Base-by-base conservation (phyloP, 805 yeast genomes). In the Komagataella populi region DNA sequence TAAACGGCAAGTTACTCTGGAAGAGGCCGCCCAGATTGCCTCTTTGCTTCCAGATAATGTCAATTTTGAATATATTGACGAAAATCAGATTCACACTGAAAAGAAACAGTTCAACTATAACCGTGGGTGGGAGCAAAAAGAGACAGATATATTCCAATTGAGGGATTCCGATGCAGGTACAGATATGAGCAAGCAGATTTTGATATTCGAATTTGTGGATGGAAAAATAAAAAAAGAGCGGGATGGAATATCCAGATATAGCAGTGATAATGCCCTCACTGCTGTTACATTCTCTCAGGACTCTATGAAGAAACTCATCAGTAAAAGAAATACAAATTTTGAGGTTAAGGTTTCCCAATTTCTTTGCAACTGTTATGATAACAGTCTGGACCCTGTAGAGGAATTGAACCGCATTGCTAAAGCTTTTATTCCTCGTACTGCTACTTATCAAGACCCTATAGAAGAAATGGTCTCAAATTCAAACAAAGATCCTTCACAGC, bases 121-220 rank as follows among this genome's bases (percentile, higher is more conserved):
- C 53, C 56, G 51, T 2, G 85, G 84, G 2, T 81, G 70, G 49
- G 70, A 77, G 45, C 83, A 80, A 57, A 76, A 77, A 48, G 80
- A 78, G 45, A 65, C 69, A 8, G 84, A 78, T 59, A 68, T 77
- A 45, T 77, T 71, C 51, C 70, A 76, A 48, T 65, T 79, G 18
- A 73, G 77, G 54, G 65, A 69, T 47, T 67, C 66, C 3, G 59
- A 55, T 14, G 66, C 63, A 14, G 59, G 58, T 1, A 68, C 68
- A 10, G 63, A 62, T 12, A 61, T 58, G 4, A 63, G 70, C 0
- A 70, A 73, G 18, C 89, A 83, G 55, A 59, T 86, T 6, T 68
- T 90, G 23, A 70, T 87, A 1, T 84, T 90, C 60, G 90, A 84
- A 56, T 87, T 90, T 63, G 71, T 78, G 16, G 96, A 90, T 63